These are phyloP conservation scores for Sporothrix protearum DNA, from an alignment of 2,329 filamentous ascomycete species.

Conservation along the genomic window DNA sequence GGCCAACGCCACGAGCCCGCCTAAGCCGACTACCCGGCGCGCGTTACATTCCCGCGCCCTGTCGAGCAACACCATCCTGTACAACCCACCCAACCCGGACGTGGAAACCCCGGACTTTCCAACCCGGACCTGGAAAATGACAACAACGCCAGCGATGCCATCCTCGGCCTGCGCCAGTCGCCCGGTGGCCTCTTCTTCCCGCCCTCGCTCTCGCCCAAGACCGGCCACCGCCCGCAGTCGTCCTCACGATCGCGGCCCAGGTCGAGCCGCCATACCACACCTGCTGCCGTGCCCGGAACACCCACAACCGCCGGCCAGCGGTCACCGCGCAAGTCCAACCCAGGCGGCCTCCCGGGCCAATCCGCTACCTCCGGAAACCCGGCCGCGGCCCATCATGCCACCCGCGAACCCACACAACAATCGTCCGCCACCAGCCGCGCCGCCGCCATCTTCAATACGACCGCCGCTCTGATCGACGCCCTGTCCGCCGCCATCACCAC, in stretches of 20 bases:
- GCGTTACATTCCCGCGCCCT: constrained; percentile 65
- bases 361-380: constrained; percentile 32
- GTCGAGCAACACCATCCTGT: constrained; percentile 81
- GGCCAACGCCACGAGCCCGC: constrained; percentile 11
- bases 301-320: constrained; percentile 36
- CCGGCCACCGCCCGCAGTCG: constrained; percentile 29
- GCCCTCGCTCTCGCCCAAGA: constrained; percentile 43
- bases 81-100: constrained; percentile 57
- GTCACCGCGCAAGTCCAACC: constrained; percentile 48
- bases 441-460: constrained; percentile 42
- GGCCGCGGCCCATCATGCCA: constrained; percentile 56
- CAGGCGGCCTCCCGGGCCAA: constrained; percentile 33
- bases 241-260: constrained; percentile 36
- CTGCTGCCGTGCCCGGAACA: constrained; percentile 36
- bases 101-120: too few species aligned
- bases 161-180: background rate
- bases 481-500: constrained; percentile 41
- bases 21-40: constrained; percentile 27
- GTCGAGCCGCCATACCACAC: constrained; percentile 42
- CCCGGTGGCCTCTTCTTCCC: constrained; percentile 37
- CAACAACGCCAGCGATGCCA: background rate
- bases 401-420: constrained; percentile 51
- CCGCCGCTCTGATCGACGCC: constrained; percentile 45
- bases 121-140: constrained; percentile 31
- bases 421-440: constrained; percentile 52